Conservation (phyloP, 306 rosid genomes). For the Dalbergia cultrata region DNA sequence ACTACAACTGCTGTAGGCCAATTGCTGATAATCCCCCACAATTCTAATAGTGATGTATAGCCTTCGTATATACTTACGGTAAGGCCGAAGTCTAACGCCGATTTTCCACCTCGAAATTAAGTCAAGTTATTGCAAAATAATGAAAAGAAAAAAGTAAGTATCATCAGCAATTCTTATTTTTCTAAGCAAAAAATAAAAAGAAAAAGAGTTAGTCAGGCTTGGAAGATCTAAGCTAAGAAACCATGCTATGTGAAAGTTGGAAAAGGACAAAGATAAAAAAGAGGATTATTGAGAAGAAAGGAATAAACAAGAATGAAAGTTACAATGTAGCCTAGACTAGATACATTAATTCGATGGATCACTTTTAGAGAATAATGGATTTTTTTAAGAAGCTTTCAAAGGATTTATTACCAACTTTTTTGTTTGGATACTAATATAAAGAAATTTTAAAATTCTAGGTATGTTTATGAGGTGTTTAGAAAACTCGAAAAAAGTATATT, state of each 20-base stretch:
- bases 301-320: conserved; percentile 14
- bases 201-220: background rate
- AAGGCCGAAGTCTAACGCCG: background rate
- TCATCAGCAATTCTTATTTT: background rate
- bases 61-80: background rate
- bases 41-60: background rate
- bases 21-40: too few relatives aligned
- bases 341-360: background rate
- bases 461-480: too few relatives aligned
- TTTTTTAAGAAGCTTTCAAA: too few relatives aligned
- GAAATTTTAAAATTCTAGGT: too few relatives aligned
- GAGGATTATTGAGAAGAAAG: background rate
- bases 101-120: background rate
- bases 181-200: too few relatives aligned
- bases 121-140: background rate
- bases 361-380: too few relatives aligned
- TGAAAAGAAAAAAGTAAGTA: background rate
- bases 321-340: background rate
- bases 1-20: too few relatives aligned
- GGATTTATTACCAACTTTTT: too few relatives aligned
- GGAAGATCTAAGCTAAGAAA: conserved; percentile 41
- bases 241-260: conserved; percentile 41
- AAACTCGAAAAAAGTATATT: too few relatives aligned
- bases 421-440: too few relatives aligned
- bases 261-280: background rate